Evolutionary conservation across 1,284 basidiomycete genomes (phyloP), one percentile per base, ranked within the genome.

Genomic region (Mixia osmundae): DNA sequence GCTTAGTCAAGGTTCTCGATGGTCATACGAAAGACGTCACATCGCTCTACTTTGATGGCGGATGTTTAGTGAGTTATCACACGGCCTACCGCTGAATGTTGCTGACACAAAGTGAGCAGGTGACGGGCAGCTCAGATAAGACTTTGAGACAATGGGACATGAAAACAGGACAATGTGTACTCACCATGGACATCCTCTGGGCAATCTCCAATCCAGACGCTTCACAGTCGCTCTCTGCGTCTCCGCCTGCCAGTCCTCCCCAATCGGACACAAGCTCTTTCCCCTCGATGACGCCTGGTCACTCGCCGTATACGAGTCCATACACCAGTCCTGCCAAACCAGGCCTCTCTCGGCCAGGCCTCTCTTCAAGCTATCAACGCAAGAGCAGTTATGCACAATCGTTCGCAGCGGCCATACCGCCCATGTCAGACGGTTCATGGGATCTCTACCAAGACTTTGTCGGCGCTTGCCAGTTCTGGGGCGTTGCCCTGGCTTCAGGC

Each of bases 111-210:
- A 20, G 5, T 33, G 6, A 36, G 20, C 24, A 39, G 24, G 78
- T 95, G 9, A 94, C 87, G 2, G 91, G 91, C 32, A 89, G 89
- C 3, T 83, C 82, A 3, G 91, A 99, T 62, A 95, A 95, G 61
- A 99, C 91, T 1, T 67, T 99, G 40, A 74, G 91, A 2, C 89
- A 95, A 56, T 99, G 91, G 91, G 91, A 97, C 54, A 69, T 97
- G 38, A 71, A 71, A 26, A 95, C 91, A 0, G 89, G 91, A 3
- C 91, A 97, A 62, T 95, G 89, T 55, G 75, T 97, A 34, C 73
- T 94, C 62, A 91, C 89, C 9, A 99, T 99, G 91, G 91, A 99
- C 58, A 91, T 99, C 43, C 69, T 99, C 14, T 99, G 91, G 91
- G 89, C 89, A 3, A 94, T 97, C 48, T 82, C 82, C 12, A 89